Evolutionary conservation across 2,329 filamentous ascomycete species (phyloP).

Genomic region (Stemphylium lycopersici): DNA sequence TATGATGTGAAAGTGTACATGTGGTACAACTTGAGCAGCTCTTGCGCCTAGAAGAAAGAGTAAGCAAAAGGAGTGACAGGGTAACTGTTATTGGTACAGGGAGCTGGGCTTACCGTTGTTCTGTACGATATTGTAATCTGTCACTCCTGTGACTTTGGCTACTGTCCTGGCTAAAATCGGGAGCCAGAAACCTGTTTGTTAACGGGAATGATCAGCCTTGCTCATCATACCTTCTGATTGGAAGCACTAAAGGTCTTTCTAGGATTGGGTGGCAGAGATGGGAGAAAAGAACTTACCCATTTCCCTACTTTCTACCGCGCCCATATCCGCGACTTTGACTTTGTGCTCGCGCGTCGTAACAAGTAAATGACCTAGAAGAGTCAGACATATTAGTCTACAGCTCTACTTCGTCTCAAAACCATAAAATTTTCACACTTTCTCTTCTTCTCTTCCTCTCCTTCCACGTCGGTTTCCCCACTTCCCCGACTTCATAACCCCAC

Average conservation of each 20-base stretch:
- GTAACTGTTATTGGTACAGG: not conserved
- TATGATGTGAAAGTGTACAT: conserved; percentile 95
- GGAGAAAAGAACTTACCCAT: conserved; percentile 60
- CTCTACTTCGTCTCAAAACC: no score
- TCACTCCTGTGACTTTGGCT: conserved; percentile 69
- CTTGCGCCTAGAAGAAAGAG: conserved; percentile 63
- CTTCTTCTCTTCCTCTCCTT: not conserved
- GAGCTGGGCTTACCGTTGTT: conserved; percentile 71
- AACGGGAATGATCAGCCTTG: not conserved
- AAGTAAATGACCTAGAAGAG: conserved; percentile 67
- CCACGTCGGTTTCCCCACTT: not conserved
- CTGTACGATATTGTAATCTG: conserved; percentile 95
- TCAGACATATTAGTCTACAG: not conserved
- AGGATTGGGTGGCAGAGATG: not conserved
- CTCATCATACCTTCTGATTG: not conserved
- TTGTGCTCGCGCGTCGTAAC: conserved; percentile 79
- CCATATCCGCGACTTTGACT: conserved; percentile 76
- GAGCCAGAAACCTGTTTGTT: conserved; percentile 59
- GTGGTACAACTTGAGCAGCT: conserved; percentile 89
- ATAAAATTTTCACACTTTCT: not conserved
- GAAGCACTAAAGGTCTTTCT: no score
- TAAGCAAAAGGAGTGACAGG: not conserved
- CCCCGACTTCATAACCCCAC: not conserved
- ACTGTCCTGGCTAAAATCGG: conserved; percentile 76
- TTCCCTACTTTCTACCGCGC: conserved; percentile 66